Percentiles rank a stretch among this genome's conserved stretches.
Conservation (phyloP, 148 eudicot genomes). For the Fagopyrum esculentum region DNA sequence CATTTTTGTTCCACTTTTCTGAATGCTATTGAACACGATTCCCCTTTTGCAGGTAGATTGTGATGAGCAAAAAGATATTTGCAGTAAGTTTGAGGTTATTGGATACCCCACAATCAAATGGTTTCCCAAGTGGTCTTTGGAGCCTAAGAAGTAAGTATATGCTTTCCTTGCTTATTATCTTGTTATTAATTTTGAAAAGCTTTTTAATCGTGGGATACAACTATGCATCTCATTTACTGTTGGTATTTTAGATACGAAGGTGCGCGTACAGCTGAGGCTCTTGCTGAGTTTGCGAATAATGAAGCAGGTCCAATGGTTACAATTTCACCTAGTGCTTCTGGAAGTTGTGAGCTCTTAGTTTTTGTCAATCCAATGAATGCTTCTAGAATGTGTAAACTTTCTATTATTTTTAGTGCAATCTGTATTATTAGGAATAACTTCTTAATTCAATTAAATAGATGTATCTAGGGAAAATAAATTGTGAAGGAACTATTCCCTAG, state of each 20-base stretch:
- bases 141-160: constrained; percentile 79
- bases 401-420: no score
- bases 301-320: constrained; percentile 60
- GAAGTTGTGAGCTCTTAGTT: background rate
- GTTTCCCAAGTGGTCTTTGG: constrained; percentile 97
- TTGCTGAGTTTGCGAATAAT: constrained; percentile 65
- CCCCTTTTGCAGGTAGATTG: no score
- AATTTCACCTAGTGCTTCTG: background rate
- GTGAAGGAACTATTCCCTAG: no score
- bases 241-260: constrained; percentile 72
- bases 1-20: no score
- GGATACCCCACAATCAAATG: constrained; percentile 96
- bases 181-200: background rate
- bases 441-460: no score
- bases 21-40: no score
- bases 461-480: no score
- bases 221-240: background rate
- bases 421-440: no score
- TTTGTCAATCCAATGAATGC: no score
- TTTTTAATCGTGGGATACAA: background rate
- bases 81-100: constrained; percentile 76
- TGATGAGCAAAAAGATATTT: constrained; percentile 77
- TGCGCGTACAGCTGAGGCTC: constrained; percentile 83
- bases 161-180: background rate
- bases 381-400: no score